phyloP scores from a whole-genome alignment of 1,284 basidiomycete genomes.

The Grifola frondosa region DNA sequence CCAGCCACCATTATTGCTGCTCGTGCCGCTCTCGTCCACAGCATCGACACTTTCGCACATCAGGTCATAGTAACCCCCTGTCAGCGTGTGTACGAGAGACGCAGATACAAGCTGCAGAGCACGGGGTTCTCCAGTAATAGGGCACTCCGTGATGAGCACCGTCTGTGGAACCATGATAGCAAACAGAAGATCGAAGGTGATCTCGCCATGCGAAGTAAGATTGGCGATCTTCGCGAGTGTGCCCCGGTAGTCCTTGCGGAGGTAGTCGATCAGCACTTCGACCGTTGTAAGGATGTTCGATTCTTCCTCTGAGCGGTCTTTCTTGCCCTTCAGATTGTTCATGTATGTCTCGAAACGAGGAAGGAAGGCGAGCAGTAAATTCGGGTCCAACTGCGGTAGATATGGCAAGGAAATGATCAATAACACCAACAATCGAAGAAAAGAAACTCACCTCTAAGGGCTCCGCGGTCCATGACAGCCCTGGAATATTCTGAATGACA shows the following conservation, averaged over 20 bases:
- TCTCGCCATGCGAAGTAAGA: constrained; percentile 50
- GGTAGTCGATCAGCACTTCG: constrained; percentile 34
- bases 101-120: constrained; percentile 43
- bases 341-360: constrained; percentile 46
- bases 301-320: constrained; percentile 37
- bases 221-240: constrained; percentile 45
- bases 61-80: constrained; percentile 37
- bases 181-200: constrained; percentile 54
- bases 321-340: constrained; percentile 38
- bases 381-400: constrained; percentile 49
- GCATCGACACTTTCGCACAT: constrained; percentile 49
- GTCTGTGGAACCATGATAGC: constrained; percentile 14
- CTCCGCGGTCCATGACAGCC: constrained; percentile 56
- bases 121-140: constrained; percentile 39
- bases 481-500: constrained; percentile 50
- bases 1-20: background rate
- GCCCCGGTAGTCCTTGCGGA: constrained; percentile 48
- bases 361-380: constrained; percentile 52
- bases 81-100: constrained; percentile 30
- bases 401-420: background rate
- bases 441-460: constrained; percentile 43
- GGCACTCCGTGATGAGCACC: constrained; percentile 12
- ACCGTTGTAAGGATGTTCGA: constrained; percentile 41
- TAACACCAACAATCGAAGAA: background rate
- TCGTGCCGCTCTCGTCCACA: constrained; percentile 34